Evolutionary conservation across 148 eudicot species (phyloP), one percentile per base, ranked within the genome.

Genomic region (Nepenthes mirabilis): DNA sequence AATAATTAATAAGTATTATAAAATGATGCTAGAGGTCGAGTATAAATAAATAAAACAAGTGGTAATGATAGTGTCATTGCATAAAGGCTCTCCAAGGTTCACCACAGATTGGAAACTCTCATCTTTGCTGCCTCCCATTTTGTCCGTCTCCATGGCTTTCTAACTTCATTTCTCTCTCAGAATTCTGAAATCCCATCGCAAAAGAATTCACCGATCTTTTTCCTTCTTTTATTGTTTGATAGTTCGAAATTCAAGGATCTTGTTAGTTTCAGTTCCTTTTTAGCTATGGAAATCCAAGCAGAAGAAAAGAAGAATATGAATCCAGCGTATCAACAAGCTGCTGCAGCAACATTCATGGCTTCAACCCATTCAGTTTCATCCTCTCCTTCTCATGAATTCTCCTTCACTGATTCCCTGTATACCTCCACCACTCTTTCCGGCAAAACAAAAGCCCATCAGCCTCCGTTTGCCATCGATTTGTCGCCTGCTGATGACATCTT

Each of bases 401-500:
- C 82, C 66, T 78, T 78, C 69, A 71, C 82, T 43, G 37, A 74
- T 14, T 79, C 82, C 1, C 61, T 68, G 7, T 55, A 68, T 56
- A 57, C 74, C 1, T 52, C 74, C 5, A 47, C 48, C 13, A 14
- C 33, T 1, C 11, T 10, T 45, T 55, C 47, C 48, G 52, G 34
- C 4, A 56, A 69, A 36, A 33, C 14, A 43, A 52, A 58, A 49
- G 2, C 50, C 1, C 23, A 23, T 23, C 13, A 52, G 0, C 57
- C 78, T 10, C 60, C 74, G 6, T 58, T 59, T 10, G 83, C 85
- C 43, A 62, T 82, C 33, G 95, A 88, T 57, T 70, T 90, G 53
- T 65, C 90, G 7, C 94, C 94, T 9, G 90, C 96, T 1, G 91
- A 87, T 35, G 88, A 90, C 9, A 90, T 84, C 48, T 83, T 87